Evolutionary conservation across 148 eudicot species (phyloP).

Genomic region (Arbutus unedo): DNA sequence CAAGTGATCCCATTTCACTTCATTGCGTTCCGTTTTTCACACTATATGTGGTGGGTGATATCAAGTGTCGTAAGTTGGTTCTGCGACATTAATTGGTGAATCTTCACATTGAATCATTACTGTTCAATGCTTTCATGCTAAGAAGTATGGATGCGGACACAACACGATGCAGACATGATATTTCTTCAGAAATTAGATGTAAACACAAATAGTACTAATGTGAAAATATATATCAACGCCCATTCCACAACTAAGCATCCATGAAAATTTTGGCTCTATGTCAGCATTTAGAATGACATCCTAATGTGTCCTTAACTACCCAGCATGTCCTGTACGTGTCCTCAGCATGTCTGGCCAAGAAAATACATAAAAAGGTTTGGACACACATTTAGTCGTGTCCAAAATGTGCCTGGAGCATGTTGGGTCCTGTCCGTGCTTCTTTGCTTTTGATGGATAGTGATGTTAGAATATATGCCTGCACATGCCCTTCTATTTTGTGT

Average conservation of each 20-base stretch:
- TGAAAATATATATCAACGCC: background rate
- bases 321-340: background rate
- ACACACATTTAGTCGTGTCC: background rate
- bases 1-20: conserved; percentile 13
- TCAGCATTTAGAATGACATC: background rate
- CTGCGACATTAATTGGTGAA: background rate
- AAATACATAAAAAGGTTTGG: background rate
- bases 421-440: background rate
- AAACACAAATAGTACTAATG: background rate
- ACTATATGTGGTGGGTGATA: background rate
- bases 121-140: background rate
- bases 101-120: background rate
- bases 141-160: background rate
- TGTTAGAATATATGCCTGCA: background rate
- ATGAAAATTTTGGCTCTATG: background rate
- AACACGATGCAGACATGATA: background rate
- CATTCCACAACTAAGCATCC: background rate
- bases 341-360: background rate
- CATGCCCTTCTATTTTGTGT: background rate
- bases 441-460: background rate
- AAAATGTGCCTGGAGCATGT: background rate
- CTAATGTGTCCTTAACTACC: background rate
- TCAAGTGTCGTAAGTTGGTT: background rate
- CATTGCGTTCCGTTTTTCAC: background rate
- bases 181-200: background rate